Base-by-base conservation (phyloP, 2,329 filamentous ascomycete species). In the Colletotrichum euphorbiae region DNA sequence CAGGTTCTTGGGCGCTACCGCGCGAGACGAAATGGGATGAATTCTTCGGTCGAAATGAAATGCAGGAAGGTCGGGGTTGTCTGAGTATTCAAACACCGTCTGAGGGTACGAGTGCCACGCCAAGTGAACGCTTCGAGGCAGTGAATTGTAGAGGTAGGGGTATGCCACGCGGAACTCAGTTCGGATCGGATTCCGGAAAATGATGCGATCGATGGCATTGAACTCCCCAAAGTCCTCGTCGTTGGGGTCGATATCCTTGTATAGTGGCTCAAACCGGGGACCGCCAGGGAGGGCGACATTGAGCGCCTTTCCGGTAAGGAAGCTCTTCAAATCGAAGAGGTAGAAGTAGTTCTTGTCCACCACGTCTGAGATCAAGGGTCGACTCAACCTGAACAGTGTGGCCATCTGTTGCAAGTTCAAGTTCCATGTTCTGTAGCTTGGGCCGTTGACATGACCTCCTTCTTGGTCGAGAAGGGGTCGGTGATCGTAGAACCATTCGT, bases 141-240 rank as follows among this genome's bases (percentile, higher is more conserved):
- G 85, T 17, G 95, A 97, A 78, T 99, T 99, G 83, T 99, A 99
- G 6, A 99, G 85, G 78, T 91, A 98, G 0, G 96, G 96, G 77
- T 93, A 98, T 0, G 94, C 94, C 48, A 99, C 96, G 51, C 95
- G 90, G 75, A 97, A 98, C 80, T 99, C 96, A 8, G 95, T 99
- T 73, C 95, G 90, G 72, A 98, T 97, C 0, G 95, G 94, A 52
- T 92, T 91, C 72, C 96, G 92, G 86, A 99, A 99, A 73, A 99
- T 99, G 80, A 99, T 99, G 73, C 97, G 93, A 76, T 99, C 96
- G 74, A 99, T 99, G 38, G 96, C 96, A 76, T 99, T 99, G 85
- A 99, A 99, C 80, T 99, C 96, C 80, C 96, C 96, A 80, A 99
- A 99, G 77, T 99, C 96, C 79, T 99, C 96, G 73, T 98, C 95